Evolutionary conservation across 768 basidiomycete genomes (phyloP).

Genomic region (Podaxis sp.): DNA sequence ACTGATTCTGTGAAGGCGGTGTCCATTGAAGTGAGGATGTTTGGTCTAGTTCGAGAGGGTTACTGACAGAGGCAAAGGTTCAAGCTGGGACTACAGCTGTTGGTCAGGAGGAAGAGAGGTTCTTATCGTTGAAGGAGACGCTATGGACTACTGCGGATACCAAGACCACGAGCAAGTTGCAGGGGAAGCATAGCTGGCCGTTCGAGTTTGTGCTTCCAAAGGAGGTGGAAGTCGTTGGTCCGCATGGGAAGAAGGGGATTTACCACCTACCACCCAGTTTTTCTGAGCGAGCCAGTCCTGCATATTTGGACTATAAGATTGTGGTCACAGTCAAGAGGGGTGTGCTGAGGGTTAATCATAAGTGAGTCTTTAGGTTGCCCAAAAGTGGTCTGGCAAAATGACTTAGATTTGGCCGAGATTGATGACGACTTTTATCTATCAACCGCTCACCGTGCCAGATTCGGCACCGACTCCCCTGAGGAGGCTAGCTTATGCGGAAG

Average conservation of each 20-base stretch:
- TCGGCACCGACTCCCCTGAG: conserved; percentile 35
- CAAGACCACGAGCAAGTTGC: conserved; percentile 31
- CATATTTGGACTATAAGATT: conserved; percentile 56
- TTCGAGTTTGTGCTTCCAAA: conserved; percentile 46
- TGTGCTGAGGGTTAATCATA: conserved; percentile 46
- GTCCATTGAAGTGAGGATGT: conserved; percentile 44
- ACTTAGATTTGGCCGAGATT: conserved; percentile 21
- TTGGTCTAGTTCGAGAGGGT: background rate
- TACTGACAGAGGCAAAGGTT: conserved; percentile 28
- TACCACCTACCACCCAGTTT: conserved; percentile 53
- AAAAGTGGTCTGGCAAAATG: background rate
- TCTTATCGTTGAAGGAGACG: conserved; percentile 39
- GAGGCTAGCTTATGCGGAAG: conserved; percentile 32
- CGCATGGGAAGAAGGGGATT: conserved; percentile 26
- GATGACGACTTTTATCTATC: conserved; percentile 28
- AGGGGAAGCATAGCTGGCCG: conserved; percentile 46
- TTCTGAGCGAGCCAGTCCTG: conserved; percentile 52
- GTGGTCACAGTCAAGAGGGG: conserved; percentile 49
- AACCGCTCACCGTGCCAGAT: conserved; percentile 30
- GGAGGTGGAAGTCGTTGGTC: conserved; percentile 36
- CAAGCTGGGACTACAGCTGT: conserved; percentile 49
- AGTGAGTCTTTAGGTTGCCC: conserved; percentile 29
- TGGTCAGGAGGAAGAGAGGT: conserved; percentile 51
- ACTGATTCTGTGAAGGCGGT: conserved; percentile 44
- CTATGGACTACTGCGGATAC: conserved; percentile 35